Evolutionary conservation across 352 stramenopile species (phyloP), one percentile per base, ranked within the genome.

Genomic region (Globisporangium acanthophoron): DNA sequence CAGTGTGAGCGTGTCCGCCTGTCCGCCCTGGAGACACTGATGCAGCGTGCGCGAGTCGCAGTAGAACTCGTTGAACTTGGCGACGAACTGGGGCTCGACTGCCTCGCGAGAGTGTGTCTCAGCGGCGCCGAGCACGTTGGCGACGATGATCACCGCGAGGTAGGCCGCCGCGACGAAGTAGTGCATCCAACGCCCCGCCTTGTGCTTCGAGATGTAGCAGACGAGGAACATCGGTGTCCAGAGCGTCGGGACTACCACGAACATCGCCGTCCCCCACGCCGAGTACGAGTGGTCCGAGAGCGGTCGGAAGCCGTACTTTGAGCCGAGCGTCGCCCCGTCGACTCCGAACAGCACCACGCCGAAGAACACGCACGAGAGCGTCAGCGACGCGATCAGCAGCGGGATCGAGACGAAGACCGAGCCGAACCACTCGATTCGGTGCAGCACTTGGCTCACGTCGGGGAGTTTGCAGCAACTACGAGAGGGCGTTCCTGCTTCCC

Each of bases 41-140:
- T 18, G 15, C 16, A 58, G 15, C 8, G 53, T 58, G 53, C 53
- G 53, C 29, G 43, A 41, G 18, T 52, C 27, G 53, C 53, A 58
- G 29, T 45, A 58, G 53, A 58, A 52, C n/a, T 51, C 43, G 40
- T 58, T 58, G 29, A 51, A 52, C 53, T 44, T 58, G 53, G 20
- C 12, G 3, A 44, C 43, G 20, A 52, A 58, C 29, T 41, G 13
- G 13, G 1, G 15, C 43, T 58, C 53, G 41, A 15, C 11, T 1
- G 11, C 21, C 40, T 21, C 27, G 13, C 21, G 37, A 27, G 24
- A n/a, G 27, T 16, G 16, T 1, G 39, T 49, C 37, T 58, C 37
- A 24, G 3, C 11, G 16, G 29, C 16, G 1, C 53, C 43, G 16
- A 58, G 16, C 5, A 37, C 40, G 49, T 54, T 54, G 31, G 29